Evolutionary conservation across 768 basidiomycete species (phyloP), one percentile per base, ranked within the genome.

Genomic region (Trametes cinnabarina): DNA sequence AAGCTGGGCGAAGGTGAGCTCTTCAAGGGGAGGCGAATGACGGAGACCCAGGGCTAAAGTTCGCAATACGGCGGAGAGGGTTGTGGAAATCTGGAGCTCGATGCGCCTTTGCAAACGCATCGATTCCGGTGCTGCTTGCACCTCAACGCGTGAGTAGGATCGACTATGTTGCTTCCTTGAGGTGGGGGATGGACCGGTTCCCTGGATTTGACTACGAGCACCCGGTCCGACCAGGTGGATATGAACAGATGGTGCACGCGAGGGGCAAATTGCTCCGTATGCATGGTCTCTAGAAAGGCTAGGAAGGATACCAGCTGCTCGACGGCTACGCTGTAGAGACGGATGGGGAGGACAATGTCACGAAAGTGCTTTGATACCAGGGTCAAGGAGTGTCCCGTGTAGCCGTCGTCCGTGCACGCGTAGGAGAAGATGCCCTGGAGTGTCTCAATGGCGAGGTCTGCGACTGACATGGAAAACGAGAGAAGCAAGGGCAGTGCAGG

Each of bases 341-440:
- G 62, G 52, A 64, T 63, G 1, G 66, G 64, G 5, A 47, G 60
- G 3, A 68, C 60, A 34, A 61, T 63, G 1, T 53, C 60, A 23
- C 61, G 67, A 49, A 69, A 57, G 37, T 66, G 63, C 20, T 64
- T 61, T 6, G 71, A 71, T 28, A 69, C 68, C n/a, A 62, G 65
- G 1, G 69, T 55, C 14, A 73, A 62, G 12, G 71, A 60, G 32
- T 65, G 65, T 7, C 65, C 71, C 8, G 67, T 64, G 17, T 20
- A 61, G 2, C 69, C 72, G 32, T 66, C 70, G 54, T 70, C 72
- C 0, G 63, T 57, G 50, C 71, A 71, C 10, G 70, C 71, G 3
- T 63, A 39, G 5, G 58, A 35, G 53, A 66, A 64, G 17, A 71
- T 68, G 32, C 63, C 60, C 9, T 59, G 47, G 52, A 64, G 66